Evolutionary conservation across 2,329 filamentous ascomycete genomes (phyloP), one percentile per base, ranked within the genome.

Genomic region (Akanthomyces dipterigenus): DNA sequence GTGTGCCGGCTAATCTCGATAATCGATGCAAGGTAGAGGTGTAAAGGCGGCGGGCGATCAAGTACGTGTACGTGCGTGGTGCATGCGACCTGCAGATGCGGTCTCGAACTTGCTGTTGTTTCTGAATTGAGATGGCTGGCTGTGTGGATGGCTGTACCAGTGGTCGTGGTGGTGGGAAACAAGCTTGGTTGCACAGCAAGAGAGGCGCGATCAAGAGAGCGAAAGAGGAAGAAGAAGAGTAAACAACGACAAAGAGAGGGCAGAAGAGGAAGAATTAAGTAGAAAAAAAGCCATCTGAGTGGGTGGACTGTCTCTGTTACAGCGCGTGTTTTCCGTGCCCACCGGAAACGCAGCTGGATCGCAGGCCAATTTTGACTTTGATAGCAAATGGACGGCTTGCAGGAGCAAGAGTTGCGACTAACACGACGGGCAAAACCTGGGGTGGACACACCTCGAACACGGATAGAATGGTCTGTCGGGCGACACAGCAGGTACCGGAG

Each of bases 21-120:
- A 59, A 42, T 38, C 16, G n/a, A 63, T 64, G 63, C 45, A 60
- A 63, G 61, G 60, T 59, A 61, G 40, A 40, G 48, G 14, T 46
- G 60, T 36, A 51, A 54, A 63, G 50, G 53, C 45, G 53, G 56
- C 31, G 24, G 48, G 24, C 24, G 38, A 42, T 49, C n/a, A 54
- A 46, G 40, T 43, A 46, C 26, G 49, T 60, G 22, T 38, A 54
- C 31, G 36, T 28, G 22, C 28, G 49, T 60, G 36, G 48, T 60
- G 48, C n/a, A 36, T 53, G 57, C 57, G 59, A 55, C 48, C 55
- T 61, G 58, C 36, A 63, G 53, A 42, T 24, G 5, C 55, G 40
- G 11, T 60, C 40, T 56, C 62, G 50, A 20, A 56, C 22, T 34
- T 22, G 20, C 5, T 45, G 48, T 38, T 46, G 48, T 46, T 54